Base-by-base conservation (phyloP, 73 alveolate genomes). In the Paramecium caudatum region DNA sequence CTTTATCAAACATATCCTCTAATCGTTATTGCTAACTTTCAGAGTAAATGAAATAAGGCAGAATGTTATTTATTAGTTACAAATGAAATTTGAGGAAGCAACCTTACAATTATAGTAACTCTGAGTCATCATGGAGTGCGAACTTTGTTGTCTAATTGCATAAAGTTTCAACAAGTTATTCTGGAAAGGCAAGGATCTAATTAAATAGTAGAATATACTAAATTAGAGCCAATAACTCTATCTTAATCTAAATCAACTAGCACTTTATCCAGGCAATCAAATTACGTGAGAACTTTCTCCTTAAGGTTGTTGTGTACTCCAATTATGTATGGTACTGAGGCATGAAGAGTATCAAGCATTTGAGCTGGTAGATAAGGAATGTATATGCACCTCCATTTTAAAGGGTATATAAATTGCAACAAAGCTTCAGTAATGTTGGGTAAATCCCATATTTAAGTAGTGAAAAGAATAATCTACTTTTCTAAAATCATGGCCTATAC, bases 351-450 rank as follows among this genome's bases (percentile, higher is more conserved):
- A 30, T 83, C 91, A 10, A 83, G 25, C 17, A 83, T 50, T 50
- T 83, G 37, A 5, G 91, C 82, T 83, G 91, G 91, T 30, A 83
- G 45, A 33, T 55, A 83, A 1, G 91, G 91, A n/a, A 83, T 83
- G 16, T 83, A 83, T 15, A 83, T 37, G 63, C 91, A 83, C 39
- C 82, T 83, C 91, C 91, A 83, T 65, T 65, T 13, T 5, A 83
- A 47, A 27, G 91, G 91, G 10, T 70, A 55, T 5, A 83, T 83
- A 55, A 83, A 83, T 55, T 65, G 7, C 10, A 83, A 55, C 5
- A 83, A 50, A 15, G 91, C 91, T 43, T 83, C 91, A 12, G 74
- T 39, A 32, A 83, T 55, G 32, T 17, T 65, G 8, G 82, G 61
- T 17, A 83, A 39, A 6, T 83, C 91, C 43, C 91, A 55, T 3